Percentiles rank a stretch among this genome's conserved stretches.
Conservation (phyloP, 2,329 filamentous ascomycete genomes). For the Pseudocercospora musae region DNA sequence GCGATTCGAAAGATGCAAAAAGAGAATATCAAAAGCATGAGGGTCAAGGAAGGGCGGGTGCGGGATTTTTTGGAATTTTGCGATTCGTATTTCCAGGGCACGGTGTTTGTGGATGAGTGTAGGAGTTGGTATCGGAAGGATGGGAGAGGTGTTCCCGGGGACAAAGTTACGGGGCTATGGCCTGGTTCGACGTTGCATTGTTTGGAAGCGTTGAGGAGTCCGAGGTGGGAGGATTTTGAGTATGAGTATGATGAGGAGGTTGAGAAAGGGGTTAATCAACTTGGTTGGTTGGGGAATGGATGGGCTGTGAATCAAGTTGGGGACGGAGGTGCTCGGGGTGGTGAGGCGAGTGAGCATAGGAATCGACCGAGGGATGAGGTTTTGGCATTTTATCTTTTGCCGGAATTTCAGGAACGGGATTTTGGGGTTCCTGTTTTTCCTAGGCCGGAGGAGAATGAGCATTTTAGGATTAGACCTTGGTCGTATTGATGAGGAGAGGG, state of each 20-base stretch:
- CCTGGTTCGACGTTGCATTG: conserved; percentile 46
- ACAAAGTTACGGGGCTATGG: conserved; percentile 18
- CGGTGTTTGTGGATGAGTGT: conserved; percentile 26
- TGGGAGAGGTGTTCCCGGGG: conserved; percentile 37
- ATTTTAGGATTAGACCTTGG: conserved; percentile 37
- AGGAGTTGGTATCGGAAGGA: conserved; percentile 18
- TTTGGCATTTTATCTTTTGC: conserved; percentile 43
- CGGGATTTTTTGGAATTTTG: conserved; percentile 48
- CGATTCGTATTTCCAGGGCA: conserved; percentile 51
- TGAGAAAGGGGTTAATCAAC: conserved; percentile 45
- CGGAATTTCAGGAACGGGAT: conserved; percentile 37
- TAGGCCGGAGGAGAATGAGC: conserved; percentile 40
- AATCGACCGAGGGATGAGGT: conserved; percentile 37
- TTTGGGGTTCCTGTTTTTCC: conserved; percentile 31
- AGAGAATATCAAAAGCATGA: conserved; percentile 39
- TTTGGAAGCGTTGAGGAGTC: conserved; percentile 55
- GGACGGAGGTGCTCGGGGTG: background rate
- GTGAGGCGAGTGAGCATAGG: background rate
- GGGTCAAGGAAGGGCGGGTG: conserved; percentile 47
- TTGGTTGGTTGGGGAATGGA: conserved; percentile 67
- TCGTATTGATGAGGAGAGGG: conserved; percentile 30
- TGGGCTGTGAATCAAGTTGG: conserved; percentile 57
- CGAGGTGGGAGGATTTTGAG: conserved; percentile 60
- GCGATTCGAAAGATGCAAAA: conserved; percentile 43
- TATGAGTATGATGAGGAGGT: conserved; percentile 43